These are phyloP conservation scores for Micractinium conductrix DNA, from an alignment of 139 green algal genomes.

Conservation along the genomic window DNA sequence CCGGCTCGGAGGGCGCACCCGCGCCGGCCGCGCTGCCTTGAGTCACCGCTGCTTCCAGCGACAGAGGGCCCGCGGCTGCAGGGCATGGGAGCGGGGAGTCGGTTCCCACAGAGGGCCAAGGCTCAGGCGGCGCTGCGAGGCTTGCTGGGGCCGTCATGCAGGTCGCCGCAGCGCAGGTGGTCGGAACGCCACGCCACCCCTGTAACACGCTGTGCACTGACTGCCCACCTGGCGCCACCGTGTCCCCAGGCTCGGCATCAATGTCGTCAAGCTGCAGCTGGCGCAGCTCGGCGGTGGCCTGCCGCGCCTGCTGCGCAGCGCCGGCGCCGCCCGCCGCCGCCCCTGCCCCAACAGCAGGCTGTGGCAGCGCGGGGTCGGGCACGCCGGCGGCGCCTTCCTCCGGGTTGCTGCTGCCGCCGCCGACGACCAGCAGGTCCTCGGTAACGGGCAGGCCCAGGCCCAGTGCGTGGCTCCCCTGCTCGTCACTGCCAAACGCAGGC, in stretches of 20 bases:
- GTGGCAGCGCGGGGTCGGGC: too few species aligned
- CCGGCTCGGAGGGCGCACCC: background rate
- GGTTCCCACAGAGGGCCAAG: too few species aligned
- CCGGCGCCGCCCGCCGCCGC: too few species aligned
- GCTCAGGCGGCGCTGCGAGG: too few species aligned
- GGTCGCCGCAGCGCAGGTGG: background rate
- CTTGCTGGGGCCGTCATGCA: background rate
- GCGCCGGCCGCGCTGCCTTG: background rate
- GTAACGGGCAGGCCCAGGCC: background rate
- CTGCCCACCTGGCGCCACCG: background rate
- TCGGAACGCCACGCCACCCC: too few species aligned
- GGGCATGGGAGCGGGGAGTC: background rate
- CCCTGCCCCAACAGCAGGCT: too few species aligned
- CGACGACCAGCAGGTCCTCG: background rate
- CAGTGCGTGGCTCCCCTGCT: background rate
- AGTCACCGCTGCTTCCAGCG: background rate
- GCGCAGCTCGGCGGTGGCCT: background rate
- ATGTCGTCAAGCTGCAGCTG: slow-evolving; percentile 26
- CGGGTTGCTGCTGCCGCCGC: background rate
- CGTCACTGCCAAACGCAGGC: background rate
- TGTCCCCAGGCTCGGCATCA: background rate
- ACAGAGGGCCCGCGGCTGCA: slow-evolving; percentile 13
- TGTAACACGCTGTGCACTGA: too few species aligned
- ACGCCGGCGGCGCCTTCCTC: background rate
- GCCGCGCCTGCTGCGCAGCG: too few species aligned